A percentile compares a stretch with the other conserved stretches of the same genome.
Conservation (phyloP, 1,284 basidiomycete genomes). For the Cutaneotrichosporon daszewskae region DNA sequence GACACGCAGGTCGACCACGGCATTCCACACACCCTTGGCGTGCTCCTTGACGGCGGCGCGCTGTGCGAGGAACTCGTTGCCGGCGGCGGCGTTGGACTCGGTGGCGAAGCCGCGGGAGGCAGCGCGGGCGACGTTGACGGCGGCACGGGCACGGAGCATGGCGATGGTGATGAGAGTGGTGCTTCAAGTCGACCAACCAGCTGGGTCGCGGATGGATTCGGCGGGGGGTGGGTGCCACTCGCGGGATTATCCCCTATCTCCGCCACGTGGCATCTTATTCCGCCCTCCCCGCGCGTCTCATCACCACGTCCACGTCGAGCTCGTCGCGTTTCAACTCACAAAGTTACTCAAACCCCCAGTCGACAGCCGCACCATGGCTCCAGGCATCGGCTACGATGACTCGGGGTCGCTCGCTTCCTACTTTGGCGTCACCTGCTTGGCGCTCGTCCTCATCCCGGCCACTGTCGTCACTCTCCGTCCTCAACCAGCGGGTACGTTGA, state of each 20-base stretch:
- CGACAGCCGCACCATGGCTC: conserved; percentile 35
- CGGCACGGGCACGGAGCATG: conserved; percentile 18
- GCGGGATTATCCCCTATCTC: too few species aligned
- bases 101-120: conserved; percentile 19
- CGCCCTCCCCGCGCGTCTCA: background rate
- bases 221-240: too few species aligned
- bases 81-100: conserved; percentile 4
- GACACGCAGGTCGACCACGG: too few species aligned
- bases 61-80: conserved; percentile 37
- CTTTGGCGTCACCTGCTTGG: conserved; percentile 79
- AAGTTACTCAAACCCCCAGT: too few species aligned
- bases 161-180: background rate
- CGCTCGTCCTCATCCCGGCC: conserved; percentile 68
- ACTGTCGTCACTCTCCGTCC: conserved; percentile 55
- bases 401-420: conserved; percentile 81
- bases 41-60: conserved; percentile 35
- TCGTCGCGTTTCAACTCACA: background rate
- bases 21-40: conserved; percentile 33
- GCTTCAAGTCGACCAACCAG: conserved; percentile 1
- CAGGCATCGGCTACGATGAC: conserved; percentile 66
- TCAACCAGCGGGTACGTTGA: conserved; percentile 35
- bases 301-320: background rate
- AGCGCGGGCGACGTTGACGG: conserved; percentile 17
- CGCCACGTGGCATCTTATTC: too few species aligned
- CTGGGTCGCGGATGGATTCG: conserved; percentile 1